Evolutionary conservation across 2,329 filamentous ascomycete species (phyloP).

Genomic region (Alternaria sp.): DNA sequence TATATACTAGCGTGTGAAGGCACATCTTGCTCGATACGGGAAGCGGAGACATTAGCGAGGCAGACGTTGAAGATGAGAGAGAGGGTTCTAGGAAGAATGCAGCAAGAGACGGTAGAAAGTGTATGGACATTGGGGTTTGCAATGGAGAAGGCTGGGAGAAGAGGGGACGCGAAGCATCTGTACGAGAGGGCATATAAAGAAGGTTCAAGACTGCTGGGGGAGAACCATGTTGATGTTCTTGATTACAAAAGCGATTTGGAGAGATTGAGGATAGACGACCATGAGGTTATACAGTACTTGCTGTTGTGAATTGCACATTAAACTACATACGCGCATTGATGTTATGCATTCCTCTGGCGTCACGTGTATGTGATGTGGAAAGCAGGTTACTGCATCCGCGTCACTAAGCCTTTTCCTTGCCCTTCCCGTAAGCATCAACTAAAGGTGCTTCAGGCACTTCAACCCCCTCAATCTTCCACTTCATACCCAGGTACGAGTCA

Average conservation of each 20-base stretch:
- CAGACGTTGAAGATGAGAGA: neutral
- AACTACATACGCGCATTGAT: too few species aligned
- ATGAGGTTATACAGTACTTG: neutral
- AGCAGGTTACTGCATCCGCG: too few species aligned
- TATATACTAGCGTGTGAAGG: neutral
- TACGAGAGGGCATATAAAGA: neutral
- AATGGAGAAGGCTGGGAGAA: neutral
- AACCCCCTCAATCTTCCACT: conserved; percentile 64
- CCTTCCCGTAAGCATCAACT: conserved; percentile 42
- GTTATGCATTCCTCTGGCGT: too few species aligned
- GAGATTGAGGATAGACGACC: neutral
- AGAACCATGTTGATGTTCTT: neutral
- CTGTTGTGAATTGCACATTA: neutral
- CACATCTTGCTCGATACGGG: neutral
- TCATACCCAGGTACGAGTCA: conserved; percentile 85
- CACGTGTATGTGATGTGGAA: neutral
- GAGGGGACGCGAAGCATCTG: neutral
- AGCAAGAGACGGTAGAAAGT: neutral
- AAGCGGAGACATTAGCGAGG: neutral
- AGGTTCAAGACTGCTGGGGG: neutral
- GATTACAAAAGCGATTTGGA: neutral
- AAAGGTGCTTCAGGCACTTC: conserved; percentile 57
- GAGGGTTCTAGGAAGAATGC: neutral
- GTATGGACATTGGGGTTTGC: neutral
- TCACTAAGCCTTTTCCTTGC: conserved; percentile 29